A percentile compares a stretch with the other conserved stretches of the same genome.
These are phyloP conservation scores for Lasiosphaeriaceae sp. DNA, from an alignment of 495 filamentous ascomycete genomes.

Conservation along the genomic window DNA sequence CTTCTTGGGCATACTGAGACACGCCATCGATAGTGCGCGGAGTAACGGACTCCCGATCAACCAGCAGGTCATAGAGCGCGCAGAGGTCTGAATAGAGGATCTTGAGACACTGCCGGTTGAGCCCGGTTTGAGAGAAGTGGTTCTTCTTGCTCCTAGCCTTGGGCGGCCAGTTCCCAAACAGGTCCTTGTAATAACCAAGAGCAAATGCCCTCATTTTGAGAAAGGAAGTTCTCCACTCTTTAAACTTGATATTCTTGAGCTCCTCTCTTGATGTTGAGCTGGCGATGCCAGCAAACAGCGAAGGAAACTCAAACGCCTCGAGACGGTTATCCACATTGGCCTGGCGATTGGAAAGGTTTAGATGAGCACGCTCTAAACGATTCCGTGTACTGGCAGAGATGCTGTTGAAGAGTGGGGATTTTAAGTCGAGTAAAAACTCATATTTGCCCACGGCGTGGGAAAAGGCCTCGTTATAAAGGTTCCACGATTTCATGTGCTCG, in stretches of 20 bases:
- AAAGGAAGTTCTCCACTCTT: constrained; percentile 74
- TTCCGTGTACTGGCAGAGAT: constrained; percentile 70
- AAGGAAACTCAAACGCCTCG: constrained; percentile 82
- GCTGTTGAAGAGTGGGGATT: constrained; percentile 62
- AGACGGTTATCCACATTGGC: constrained; percentile 64
- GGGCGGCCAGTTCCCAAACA: constrained; percentile 91
- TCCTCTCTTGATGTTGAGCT: constrained; percentile 71
- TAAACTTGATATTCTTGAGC: constrained; percentile 74
- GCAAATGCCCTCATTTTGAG: constrained; percentile 68
- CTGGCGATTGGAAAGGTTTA: constrained; percentile 70
- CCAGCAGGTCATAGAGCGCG: constrained; percentile 82
- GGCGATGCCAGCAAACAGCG: constrained; percentile 82
- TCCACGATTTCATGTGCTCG: constrained; percentile 76
- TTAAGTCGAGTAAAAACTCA: constrained; percentile 63
- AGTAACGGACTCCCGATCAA: constrained; percentile 65
- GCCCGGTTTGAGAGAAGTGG: constrained; percentile 73
- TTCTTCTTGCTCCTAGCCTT: constrained; percentile 92
- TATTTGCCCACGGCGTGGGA: constrained; percentile 91
- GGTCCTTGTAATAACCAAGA: constrained; percentile 71
- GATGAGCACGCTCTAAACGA: constrained; percentile 72
- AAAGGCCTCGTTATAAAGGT: constrained; percentile 86
- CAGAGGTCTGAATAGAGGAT: constrained; percentile 84
- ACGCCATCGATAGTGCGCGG: constrained; percentile 53
- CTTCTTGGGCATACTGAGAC: constrained; percentile 29
- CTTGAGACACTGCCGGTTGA: constrained; percentile 78